These are phyloP conservation scores for Dissophora globulifera DNA, from an alignment of 192 early-diverging fungal species.

Conservation along the genomic window DNA sequence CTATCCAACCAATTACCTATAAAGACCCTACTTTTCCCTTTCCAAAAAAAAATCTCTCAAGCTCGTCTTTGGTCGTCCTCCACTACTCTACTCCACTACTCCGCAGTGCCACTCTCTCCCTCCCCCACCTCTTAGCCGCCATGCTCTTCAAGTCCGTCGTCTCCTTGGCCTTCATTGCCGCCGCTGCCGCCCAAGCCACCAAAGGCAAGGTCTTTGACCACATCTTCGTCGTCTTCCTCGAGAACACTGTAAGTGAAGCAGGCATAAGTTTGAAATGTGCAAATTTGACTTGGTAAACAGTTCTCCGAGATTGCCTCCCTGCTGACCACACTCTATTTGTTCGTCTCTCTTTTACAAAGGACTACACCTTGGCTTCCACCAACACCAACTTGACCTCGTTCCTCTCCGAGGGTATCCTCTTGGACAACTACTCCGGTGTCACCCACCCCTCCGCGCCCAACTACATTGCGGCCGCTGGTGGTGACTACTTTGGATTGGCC, in stretches of 20 bases:
- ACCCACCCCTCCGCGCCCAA: conserved; percentile 81
- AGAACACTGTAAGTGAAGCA: conserved; percentile 35
- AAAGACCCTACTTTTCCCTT: not conserved
- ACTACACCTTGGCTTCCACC: conserved; percentile 18
- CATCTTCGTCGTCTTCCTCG: conserved; percentile 45
- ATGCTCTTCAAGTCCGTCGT: conserved; percentile 42
- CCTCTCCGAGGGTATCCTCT: conserved; percentile 55
- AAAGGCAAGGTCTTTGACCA: conserved; percentile 45
- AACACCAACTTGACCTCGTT: conserved; percentile 3
- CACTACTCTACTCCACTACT: too few relatives aligned
- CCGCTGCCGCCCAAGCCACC: conserved; percentile 19
- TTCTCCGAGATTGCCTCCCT: too few relatives aligned
- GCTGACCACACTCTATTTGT: too few relatives aligned
- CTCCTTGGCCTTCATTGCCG: conserved; percentile 22
- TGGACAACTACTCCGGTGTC: conserved; percentile 68
- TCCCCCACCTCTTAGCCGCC: not conserved
- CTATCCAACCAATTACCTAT: too few relatives aligned
- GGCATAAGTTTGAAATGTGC: too few relatives aligned
- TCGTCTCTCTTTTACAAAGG: too few relatives aligned
- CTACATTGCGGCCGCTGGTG: conserved; percentile 73
- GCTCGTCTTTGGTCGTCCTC: conserved; percentile 5
- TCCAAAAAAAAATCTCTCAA: conserved; percentile 5
- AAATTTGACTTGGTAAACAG: too few relatives aligned
- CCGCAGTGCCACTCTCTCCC: too few relatives aligned
- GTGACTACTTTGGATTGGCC: conserved; percentile 60